phyloP scores from a whole-genome alignment of 2,329 filamentous ascomycete genomes.

The Dactylella cylindrospora region DNA sequence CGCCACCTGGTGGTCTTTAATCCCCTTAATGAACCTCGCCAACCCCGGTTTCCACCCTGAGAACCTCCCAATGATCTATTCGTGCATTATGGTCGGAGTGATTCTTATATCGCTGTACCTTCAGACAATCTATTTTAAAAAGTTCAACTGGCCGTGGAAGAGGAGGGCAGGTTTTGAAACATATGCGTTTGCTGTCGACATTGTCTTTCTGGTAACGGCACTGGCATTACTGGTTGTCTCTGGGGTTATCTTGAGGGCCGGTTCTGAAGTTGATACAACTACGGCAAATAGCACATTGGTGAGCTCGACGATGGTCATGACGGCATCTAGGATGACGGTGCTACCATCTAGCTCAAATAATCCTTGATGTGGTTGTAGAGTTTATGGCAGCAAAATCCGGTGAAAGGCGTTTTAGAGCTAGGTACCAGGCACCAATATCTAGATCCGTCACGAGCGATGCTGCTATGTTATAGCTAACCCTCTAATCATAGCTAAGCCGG shows the following conservation, averaged over 20 bases:
- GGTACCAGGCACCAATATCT: conserved; percentile 50
- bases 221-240: conserved; percentile 25
- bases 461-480: neutral
- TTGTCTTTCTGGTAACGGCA: conserved; percentile 12
- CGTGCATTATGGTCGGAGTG: conserved; percentile 14
- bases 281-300: no score
- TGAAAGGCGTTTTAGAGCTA: no score
- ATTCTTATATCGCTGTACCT: conserved; percentile 3
- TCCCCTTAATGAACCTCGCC: conserved; percentile 24
- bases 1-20: conserved; percentile 31
- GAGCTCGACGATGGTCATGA: no score
- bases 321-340: no score
- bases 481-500: no score
- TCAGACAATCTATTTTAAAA: conserved; percentile 4
- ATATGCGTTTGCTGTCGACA: conserved; percentile 22
- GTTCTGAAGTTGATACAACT: no score
- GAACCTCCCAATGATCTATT: conserved; percentile 26
- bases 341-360: no score
- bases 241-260: conserved; percentile 11
- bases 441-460: conserved; percentile 11
- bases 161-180: conserved; percentile 9
- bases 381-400: no score
- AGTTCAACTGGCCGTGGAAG: conserved; percentile 12
- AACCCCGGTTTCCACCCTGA: conserved; percentile 13
- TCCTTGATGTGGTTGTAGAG: no score